Evolutionary conservation across 495 filamentous ascomycete species (phyloP).

Genomic region (Evansstolkia leycettana): DNA sequence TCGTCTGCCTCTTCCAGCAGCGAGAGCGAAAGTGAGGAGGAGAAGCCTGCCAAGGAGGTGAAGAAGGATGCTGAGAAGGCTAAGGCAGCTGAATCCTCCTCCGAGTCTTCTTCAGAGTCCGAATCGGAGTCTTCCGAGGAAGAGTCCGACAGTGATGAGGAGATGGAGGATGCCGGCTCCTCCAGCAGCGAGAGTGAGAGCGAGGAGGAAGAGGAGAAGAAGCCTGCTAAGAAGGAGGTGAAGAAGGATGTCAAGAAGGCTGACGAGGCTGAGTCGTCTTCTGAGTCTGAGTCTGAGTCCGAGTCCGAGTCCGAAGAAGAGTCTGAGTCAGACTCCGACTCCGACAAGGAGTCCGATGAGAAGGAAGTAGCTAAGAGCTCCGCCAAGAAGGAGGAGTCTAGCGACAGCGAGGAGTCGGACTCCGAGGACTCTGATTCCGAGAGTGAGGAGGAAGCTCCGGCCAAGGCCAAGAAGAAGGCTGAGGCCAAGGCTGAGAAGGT

Average conservation of each 20-base stretch:
- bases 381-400: constrained; percentile 15
- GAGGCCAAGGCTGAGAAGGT: constrained; percentile 23
- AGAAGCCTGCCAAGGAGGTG: constrained; percentile 24
- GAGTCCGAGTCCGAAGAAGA: constrained; percentile 4
- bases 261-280: constrained; percentile 18
- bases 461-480: constrained; percentile 36
- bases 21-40: constrained; percentile 21
- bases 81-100: constrained; percentile 27
- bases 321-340: constrained; percentile 2
- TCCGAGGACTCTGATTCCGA: constrained; percentile 37
- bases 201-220: constrained; percentile 7
- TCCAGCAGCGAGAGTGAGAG: constrained; percentile 19
- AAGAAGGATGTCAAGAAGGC: constrained; percentile 14
- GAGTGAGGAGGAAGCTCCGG: constrained; percentile 33
- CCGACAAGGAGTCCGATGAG: constrained; percentile 8
- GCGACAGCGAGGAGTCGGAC: constrained; percentile 21
- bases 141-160: constrained; percentile 8
- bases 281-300: constrained; percentile 25
- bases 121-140: constrained; percentile 21
- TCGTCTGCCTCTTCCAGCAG: constrained; percentile 24
- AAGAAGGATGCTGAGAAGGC: constrained; percentile 12
- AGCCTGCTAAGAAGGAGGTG: constrained; percentile 13
- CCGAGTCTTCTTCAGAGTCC: constrained; percentile 28
- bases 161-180: constrained; percentile 1
- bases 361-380: constrained; percentile 11